Percentiles rank a stretch among this genome's conserved stretches.
Evolutionary conservation across 192 early-diverging fungal genomes (phyloP).

Genomic region (Linnemannia elongata): DNA sequence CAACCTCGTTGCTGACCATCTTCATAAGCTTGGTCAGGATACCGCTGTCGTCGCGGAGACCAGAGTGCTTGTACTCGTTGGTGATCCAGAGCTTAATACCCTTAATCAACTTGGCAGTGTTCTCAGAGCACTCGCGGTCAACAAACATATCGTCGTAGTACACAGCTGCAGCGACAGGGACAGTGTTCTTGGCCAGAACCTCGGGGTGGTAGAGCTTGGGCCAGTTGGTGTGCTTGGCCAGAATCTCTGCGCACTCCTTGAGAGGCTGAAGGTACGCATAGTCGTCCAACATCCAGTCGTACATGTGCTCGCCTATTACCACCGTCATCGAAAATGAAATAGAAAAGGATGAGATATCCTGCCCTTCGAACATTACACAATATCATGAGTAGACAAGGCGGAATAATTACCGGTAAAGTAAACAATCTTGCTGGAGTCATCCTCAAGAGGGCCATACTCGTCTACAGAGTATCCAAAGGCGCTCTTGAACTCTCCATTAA

Average conservation of each 20-base stretch:
- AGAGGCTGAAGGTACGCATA: conserved; percentile 71
- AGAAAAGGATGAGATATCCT: background rate
- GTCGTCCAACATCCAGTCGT: conserved; percentile 82
- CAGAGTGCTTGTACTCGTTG: conserved; percentile 79
- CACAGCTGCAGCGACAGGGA: conserved; percentile 70
- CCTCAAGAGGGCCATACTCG: conserved; percentile 59
- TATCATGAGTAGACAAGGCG: background rate
- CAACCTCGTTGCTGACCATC: conserved; percentile 68
- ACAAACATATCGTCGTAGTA: conserved; percentile 86
- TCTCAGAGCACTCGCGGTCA: conserved; percentile 69
- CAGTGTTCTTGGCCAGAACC: conserved; percentile 60
- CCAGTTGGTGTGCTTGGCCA: conserved; percentile 71
- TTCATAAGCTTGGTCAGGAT: conserved; percentile 70
- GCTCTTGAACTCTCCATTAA: conserved; percentile 53
- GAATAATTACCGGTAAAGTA: conserved; percentile 68
- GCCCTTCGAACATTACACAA: conserved; percentile 55
- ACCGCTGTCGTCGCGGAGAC: conserved; percentile 64
- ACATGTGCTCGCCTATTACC: conserved; percentile 69
- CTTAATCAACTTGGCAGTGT: conserved; percentile 64
- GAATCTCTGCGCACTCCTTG: conserved; percentile 67
- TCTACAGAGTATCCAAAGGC: conserved; percentile 61
- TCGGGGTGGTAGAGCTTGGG: conserved; percentile 68
- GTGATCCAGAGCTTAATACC: conserved; percentile 76
- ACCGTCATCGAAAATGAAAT: background rate
- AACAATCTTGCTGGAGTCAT: conserved; percentile 62